A percentile compares a stretch with the other conserved stretches of the same genome.
Evolutionary conservation across 2,329 filamentous ascomycete species (phyloP).

Genomic region (Botrytis pseudocinerea): DNA sequence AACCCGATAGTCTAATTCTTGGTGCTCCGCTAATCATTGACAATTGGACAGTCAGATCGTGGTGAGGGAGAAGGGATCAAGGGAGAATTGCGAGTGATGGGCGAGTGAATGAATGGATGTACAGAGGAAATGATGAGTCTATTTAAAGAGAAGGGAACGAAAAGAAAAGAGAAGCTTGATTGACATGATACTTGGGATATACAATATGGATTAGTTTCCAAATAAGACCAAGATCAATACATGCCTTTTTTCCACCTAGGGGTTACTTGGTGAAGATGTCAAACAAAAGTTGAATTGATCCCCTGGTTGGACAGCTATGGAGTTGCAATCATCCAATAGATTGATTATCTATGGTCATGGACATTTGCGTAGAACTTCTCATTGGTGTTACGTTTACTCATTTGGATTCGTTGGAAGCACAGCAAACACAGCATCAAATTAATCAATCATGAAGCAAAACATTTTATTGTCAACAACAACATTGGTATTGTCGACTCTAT

Average conservation of each 20-base stretch:
- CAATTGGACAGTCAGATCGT: neutral
- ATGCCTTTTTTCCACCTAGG: neutral
- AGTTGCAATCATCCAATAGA: neutral
- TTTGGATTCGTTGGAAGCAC: constrained; percentile 3
- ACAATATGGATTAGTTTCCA: neutral
- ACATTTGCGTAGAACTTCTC: neutral
- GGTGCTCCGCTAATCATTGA: constrained; percentile 16
- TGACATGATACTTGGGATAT: neutral
- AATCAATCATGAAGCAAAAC: neutral
- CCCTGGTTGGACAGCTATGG: neutral
- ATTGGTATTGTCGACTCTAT: constrained; percentile 1
- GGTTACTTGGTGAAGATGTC: neutral
- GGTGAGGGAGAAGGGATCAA: constrained; percentile 10
- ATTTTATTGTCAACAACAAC: neutral
- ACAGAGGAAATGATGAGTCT: neutral
- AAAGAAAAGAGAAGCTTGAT: neutral
- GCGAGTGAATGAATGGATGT: neutral
- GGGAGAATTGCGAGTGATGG: neutral
- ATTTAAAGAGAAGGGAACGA: neutral
- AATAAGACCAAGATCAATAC: neutral
- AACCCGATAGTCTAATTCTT: constrained; percentile 18
- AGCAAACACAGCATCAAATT: neutral
- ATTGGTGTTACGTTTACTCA: neutral
- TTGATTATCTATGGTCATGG: neutral
- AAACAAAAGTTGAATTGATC: neutral